Base-by-base conservation (phyloP, 192 early-diverging fungal species). In the Linderina pennispora region DNA sequence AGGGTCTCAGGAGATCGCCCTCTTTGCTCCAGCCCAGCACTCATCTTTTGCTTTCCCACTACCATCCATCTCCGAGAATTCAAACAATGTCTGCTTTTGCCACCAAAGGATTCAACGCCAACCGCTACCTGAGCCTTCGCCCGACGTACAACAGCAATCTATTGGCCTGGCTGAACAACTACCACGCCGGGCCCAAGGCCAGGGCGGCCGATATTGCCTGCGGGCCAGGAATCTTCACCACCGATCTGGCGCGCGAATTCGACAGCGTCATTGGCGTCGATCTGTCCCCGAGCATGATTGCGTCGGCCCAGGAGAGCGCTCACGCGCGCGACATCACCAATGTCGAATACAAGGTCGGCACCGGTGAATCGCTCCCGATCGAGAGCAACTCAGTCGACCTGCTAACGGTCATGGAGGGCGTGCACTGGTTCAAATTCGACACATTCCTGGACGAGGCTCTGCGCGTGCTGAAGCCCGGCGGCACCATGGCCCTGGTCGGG, bases 401-500 rank as follows among this genome's bases (percentile, higher is more conserved):
- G 33, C 7, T 67, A 13, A 56, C 65, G 16, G 55, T 67, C 1
- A 53, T 58, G 55, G 48, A 59, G 39, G 65, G 57, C n/a, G 65
- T 43, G 28, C 65, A 67, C 38, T 67, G 57, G 57, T 67, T 67
- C 36, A 42, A 51, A 1, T 37, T 47, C 0, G 20, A 38, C 4
- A 19, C 50, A 1, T 58, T 60, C 41, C 48, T 54, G 31, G n/a
- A 21, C 19, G 56, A 67, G 34, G 43, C 48, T 3, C 44, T 48
- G 16, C 56, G 65, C 3, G 57, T 67, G 22, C 40, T 67, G 26
- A 43, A 45, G 1, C 57, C 65, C 16, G 53, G 48, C 13, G 65
- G 65, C n/a, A 60, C 65, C 10, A 35, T 67, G 10, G 65, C 43
- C 16, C 45, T 67, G 23, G 39, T 67, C 23, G 57, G 65, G 11